These are phyloP conservation scores for Coemansia sp. DNA, from an alignment of 192 early-diverging fungal genomes.

Conservation along the genomic window DNA sequence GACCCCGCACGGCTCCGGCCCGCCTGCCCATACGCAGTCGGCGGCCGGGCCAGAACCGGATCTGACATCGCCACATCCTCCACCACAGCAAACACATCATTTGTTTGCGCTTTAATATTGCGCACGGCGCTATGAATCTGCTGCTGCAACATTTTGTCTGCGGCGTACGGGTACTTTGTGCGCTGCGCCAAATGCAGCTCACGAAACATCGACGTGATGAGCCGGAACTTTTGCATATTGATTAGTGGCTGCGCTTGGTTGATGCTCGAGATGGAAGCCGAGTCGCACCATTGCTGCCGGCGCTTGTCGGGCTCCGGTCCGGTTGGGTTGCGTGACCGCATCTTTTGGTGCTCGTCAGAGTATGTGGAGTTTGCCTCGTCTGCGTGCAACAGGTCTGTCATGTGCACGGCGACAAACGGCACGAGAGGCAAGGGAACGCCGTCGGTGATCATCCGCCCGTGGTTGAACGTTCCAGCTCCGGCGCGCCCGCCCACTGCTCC, in stretches of 20 bases:
- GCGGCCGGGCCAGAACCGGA: constrained; percentile 15
- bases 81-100: constrained; percentile 45
- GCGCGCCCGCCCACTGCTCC: constrained; percentile 23
- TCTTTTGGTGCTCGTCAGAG: constrained; percentile 51
- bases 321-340: constrained; percentile 42
- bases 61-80: constrained; percentile 38
- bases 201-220: constrained; percentile 54
- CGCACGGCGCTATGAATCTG: constrained; percentile 53
- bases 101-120: constrained; percentile 49
- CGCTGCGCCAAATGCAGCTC: constrained; percentile 52
- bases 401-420: constrained; percentile 55
- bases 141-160: constrained; percentile 51
- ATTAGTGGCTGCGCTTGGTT: constrained; percentile 53
- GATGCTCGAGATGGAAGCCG: constrained; percentile 34
- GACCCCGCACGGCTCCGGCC: constrained; percentile 40
- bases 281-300: constrained; percentile 25
- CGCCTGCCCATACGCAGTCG: constrained; percentile 24
- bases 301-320: constrained; percentile 13
- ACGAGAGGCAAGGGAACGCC: constrained; percentile 46
- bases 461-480: constrained; percentile 25
- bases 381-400: constrained; percentile 55
- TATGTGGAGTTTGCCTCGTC: constrained; percentile 56
- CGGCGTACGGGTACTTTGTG: constrained; percentile 51
- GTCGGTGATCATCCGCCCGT: constrained; percentile 38
- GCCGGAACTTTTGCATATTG: constrained; percentile 55